These are phyloP conservation scores for Didymella glomerata DNA, from an alignment of 2,329 filamentous ascomycete genomes.

Conservation along the genomic window DNA sequence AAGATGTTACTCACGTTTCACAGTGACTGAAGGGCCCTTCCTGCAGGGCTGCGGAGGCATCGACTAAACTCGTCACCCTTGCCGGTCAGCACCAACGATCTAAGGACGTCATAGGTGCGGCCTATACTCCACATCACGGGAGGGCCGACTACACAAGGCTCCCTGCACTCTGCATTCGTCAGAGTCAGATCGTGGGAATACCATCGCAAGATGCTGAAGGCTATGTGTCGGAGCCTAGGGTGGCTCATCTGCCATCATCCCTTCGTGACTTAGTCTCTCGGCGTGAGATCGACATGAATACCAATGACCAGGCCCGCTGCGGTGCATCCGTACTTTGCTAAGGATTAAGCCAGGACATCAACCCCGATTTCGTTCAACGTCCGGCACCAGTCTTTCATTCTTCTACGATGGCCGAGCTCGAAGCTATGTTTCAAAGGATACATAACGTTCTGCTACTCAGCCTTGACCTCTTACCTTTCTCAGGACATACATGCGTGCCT, in stretches of 20 bases:
- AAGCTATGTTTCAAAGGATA: conserved; percentile 12
- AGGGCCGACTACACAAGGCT: conserved; percentile 37
- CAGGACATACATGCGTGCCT: conserved; percentile 9
- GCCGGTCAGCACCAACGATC: conserved; percentile 29
- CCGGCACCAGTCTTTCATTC: conserved; percentile 13
- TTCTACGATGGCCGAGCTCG: background rate
- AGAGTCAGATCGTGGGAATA: background rate
- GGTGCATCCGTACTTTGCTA: conserved; percentile 13
- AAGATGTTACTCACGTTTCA: conserved; percentile 18
- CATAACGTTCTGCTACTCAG: conserved; percentile 5
- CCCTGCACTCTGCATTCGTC: conserved; percentile 3
- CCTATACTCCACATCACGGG: conserved; percentile 33
- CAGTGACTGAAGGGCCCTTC: conserved; percentile 20
- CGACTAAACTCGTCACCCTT: conserved; percentile 18
- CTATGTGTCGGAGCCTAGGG: conserved; percentile 12
- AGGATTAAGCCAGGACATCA: conserved; percentile 13
- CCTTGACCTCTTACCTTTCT: conserved; percentile 14
- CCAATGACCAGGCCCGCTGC: conserved; percentile 13
- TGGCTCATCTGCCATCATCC: conserved; percentile 4
- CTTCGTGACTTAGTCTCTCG: conserved; percentile 14
- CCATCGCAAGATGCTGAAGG: conserved; percentile 14
- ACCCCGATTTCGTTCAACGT: conserved; percentile 14
- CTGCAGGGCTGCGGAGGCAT: conserved; percentile 32
- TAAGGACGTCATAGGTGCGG: conserved; percentile 36
- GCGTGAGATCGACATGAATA: conserved; percentile 8